A percentile compares a stretch with the other conserved stretches of the same genome.
Conservation (phyloP, 768 basidiomycete genomes). For the Leucosporidium scottii region DNA sequence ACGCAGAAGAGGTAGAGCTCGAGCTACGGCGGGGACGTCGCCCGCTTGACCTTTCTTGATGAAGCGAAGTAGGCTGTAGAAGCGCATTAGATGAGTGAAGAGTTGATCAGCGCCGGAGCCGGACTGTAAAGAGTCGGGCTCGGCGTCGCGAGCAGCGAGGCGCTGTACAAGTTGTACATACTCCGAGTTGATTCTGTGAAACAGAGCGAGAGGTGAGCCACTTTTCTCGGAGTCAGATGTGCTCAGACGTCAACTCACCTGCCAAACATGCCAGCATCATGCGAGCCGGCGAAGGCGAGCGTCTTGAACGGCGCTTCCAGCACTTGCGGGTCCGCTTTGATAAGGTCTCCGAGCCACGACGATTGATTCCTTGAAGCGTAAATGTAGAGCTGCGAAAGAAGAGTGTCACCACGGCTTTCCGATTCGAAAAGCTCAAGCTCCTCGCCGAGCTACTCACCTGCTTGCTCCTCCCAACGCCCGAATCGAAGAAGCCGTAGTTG, state of each 20-base stretch:
- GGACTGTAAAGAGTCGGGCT: too few relatives aligned
- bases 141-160: too few relatives aligned
- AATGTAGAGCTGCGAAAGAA: conserved; percentile 4
- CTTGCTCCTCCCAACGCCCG: conserved; percentile 1
- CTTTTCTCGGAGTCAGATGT: too few relatives aligned
- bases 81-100: too few relatives aligned
- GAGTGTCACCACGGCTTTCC: neutral
- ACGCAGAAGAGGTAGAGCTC: conserved; percentile 3
- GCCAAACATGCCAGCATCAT: conserved; percentile 15
- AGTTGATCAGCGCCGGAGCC: too few relatives aligned
- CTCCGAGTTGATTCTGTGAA: neutral
- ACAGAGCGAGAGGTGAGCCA: too few relatives aligned
- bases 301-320: conserved; percentile 7
- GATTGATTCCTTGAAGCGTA: neutral
- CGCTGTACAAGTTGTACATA: neutral
- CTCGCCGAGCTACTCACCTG: conserved; percentile 2
- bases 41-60: neutral
- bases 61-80: conserved; percentile 1
- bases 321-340: neutral
- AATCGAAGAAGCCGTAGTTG: conserved; percentile 13
- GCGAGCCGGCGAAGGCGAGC: conserved; percentile 2
- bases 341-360: conserved; percentile 1
- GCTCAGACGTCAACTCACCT: too few relatives aligned
- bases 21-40: neutral
- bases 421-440: neutral